phyloP scores from a whole-genome alignment of 2,329 filamentous ascomycete genomes.

The Chalara sp. region DNA sequence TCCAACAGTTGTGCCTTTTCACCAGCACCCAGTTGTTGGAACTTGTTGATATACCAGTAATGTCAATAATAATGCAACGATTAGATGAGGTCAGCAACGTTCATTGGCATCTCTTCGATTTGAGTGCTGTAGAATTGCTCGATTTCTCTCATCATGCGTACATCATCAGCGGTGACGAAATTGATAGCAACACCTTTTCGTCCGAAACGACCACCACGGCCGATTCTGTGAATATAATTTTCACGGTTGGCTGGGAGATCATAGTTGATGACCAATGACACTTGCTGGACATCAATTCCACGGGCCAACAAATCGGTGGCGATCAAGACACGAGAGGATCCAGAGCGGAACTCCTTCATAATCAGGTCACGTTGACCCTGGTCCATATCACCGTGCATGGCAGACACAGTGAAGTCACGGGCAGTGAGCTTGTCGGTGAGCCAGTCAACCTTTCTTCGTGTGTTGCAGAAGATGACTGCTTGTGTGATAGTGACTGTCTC shows the following conservation, averaged over 20 bases:
- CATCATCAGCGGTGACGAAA: conserved; percentile 98
- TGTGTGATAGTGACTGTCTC: conserved; percentile 99
- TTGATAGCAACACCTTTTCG: conserved; percentile 99
- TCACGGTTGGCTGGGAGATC: conserved; percentile 97
- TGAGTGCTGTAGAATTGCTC: conserved; percentile 99
- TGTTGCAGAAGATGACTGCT: conserved; percentile 99
- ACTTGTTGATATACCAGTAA: conserved; percentile 26
- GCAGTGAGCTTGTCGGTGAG: conserved; percentile 98
- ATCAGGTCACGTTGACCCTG: conserved; percentile 96
- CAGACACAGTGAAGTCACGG: conserved; percentile 97
- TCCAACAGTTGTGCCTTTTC: conserved; percentile 15
- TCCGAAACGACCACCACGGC: conserved; percentile 98
- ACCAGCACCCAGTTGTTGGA: conserved; percentile 13
- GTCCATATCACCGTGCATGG: conserved; percentile 99
- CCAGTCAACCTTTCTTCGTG: conserved; percentile 99
- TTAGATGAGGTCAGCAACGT: conserved; percentile 72
- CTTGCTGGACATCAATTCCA: conserved; percentile 99
- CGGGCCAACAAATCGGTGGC: conserved; percentile 95
- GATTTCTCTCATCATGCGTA: conserved; percentile 99
- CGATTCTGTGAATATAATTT: conserved; percentile 99
- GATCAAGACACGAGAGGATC: conserved; percentile 96
- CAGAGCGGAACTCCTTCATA: conserved; percentile 99
- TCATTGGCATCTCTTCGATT: conserved; percentile 99
- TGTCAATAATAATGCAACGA: conserved; percentile 12
- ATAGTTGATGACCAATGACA: conserved; percentile 99